Percentiles rank a stretch among this genome's conserved stretches.
Conservation (phyloP, 164 flowering plant genomes). For the Stephania cephalantha region DNA sequence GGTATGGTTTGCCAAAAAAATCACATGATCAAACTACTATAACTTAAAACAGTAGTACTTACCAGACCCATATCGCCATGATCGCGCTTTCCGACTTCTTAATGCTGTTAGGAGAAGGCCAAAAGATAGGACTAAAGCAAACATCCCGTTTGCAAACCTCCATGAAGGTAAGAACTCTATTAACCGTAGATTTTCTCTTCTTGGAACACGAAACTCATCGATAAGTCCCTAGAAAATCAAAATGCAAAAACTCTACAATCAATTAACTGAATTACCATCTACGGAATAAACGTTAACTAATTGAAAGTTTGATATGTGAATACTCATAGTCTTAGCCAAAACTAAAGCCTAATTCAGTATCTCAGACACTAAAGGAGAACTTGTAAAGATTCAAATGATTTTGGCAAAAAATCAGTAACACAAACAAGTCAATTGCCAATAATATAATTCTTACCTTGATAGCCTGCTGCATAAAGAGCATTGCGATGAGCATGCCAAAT, state of each 20-base stretch:
- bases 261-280: not conserved
- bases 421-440: not conserved
- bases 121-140: conserved; percentile 91
- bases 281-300: too few relatives aligned
- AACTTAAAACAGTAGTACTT: conserved; percentile 9
- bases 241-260: not conserved
- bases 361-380: not conserved
- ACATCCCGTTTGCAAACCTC: conserved; percentile 98
- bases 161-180: conserved; percentile 66
- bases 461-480: conserved; percentile 95
- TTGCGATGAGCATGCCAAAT: conserved; percentile 81
- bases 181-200: conserved; percentile 40
- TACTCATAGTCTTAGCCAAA: too few relatives aligned
- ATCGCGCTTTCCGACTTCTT: conserved; percentile 87
- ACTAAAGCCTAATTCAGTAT: not conserved
- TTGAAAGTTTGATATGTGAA: too few relatives aligned
- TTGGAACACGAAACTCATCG: conserved; percentile 82
- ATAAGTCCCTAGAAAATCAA: conserved; percentile 56
- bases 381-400: not conserved
- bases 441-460: conserved; percentile 19
- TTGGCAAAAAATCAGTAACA: not conserved
- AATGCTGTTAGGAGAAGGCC: conserved; percentile 80
- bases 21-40: not conserved
- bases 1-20: not conserved
- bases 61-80: conserved; percentile 98